Evolutionary conservation across 441 rosid species (phyloP).

Genomic region (Aquilaria agallochum): DNA sequence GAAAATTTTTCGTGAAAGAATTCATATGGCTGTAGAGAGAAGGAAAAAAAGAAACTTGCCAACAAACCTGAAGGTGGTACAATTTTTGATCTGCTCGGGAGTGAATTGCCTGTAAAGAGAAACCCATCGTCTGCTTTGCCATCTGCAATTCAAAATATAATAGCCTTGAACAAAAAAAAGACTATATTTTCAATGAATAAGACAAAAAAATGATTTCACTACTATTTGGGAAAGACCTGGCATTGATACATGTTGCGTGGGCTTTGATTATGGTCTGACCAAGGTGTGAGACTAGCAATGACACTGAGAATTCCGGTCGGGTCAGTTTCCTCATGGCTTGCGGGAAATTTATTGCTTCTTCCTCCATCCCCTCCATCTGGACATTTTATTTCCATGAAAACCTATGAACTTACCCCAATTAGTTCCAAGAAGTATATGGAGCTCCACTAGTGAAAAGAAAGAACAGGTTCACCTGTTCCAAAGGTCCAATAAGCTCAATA

Average conservation of each 20-base stretch:
- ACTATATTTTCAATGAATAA: neutral
- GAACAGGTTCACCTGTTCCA: conserved; percentile 73
- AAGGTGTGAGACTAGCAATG: conserved; percentile 98
- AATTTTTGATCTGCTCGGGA: conserved; percentile 95
- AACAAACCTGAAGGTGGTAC: conserved; percentile 85
- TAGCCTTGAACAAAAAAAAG: neutral
- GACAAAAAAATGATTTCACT: conserved; percentile 7
- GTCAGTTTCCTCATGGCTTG: conserved; percentile 96
- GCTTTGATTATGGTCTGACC: conserved; percentile 99
- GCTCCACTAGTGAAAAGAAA: conserved; percentile 3
- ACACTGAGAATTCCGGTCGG: conserved; percentile 98
- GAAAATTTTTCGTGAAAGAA: conserved; percentile 2
- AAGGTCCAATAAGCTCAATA: conserved; percentile 89
- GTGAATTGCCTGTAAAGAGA: conserved; percentile 77
- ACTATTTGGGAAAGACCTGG: conserved; percentile 47
- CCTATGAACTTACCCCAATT: conserved; percentile 42
- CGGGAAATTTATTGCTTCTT: conserved; percentile 59
- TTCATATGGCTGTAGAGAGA: neutral
- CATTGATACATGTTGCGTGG: conserved; percentile 99
- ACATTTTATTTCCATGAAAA: conserved; percentile 95
- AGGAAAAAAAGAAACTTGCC: neutral
- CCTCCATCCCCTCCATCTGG: conserved; percentile 97
- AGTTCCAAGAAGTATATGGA: conserved; percentile 10
- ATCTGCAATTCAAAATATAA: conserved; percentile 40
- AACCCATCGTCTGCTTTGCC: conserved; percentile 99